Conservation (phyloP, 305 asterid species). For the Fraxinus dipetala region DNA sequence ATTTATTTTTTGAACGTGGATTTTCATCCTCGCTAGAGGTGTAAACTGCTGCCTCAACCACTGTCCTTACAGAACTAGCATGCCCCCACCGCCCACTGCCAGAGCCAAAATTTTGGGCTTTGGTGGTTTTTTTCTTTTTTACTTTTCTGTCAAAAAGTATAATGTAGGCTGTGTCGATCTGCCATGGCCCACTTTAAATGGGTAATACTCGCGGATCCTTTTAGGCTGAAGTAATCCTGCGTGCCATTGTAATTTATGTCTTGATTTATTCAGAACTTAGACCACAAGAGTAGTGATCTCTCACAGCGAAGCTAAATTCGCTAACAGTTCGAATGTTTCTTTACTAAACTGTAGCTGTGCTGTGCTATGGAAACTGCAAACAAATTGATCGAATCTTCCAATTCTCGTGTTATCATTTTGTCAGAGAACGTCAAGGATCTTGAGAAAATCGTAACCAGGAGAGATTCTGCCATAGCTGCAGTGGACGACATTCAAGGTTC, state of each 20-base stretch:
- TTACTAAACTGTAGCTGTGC: conserved; percentile 46
- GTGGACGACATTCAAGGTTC: conserved; percentile 49
- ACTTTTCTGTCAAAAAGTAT: not conserved
- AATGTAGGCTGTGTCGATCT: not conserved
- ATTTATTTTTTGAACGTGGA: not conserved
- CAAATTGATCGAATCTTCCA: conserved; percentile 53
- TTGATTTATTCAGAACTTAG: not conserved
- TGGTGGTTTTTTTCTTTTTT: not conserved
- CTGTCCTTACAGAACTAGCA: not conserved
- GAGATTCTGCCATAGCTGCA: conserved; percentile 49
- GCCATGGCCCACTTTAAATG: not conserved
- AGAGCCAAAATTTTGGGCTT: not conserved
- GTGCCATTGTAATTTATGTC: not conserved
- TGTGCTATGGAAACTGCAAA: conserved; percentile 69
- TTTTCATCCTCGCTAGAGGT: not conserved
- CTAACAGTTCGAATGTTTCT: not conserved
- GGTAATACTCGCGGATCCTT: not conserved
- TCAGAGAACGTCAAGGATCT: conserved; percentile 54
- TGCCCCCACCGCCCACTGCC: not conserved
- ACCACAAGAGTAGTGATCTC: not conserved
- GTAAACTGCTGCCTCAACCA: not conserved
- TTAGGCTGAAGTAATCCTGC: not conserved
- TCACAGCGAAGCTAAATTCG: not conserved
- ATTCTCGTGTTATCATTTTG: conserved; percentile 39
- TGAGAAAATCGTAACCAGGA: conserved; percentile 36